Conservation (phyloP, 2,329 filamentous ascomycete genomes). For the Scedosporium minutisporum region DNA sequence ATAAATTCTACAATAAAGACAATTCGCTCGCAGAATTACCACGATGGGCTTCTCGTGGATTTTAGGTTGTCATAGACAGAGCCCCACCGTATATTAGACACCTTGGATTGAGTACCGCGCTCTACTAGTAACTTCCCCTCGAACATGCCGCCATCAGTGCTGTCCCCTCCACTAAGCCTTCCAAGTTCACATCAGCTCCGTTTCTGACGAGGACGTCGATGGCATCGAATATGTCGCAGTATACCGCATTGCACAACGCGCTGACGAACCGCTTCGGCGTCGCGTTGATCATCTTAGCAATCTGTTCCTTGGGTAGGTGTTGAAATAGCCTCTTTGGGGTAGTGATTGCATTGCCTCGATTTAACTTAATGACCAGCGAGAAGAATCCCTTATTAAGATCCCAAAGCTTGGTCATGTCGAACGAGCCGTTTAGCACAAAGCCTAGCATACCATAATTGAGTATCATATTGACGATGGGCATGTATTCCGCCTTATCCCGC, state of each 20-base stretch:
- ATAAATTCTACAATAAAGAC: no score
- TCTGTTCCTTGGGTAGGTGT: conserved; percentile 3
- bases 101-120: neutral
- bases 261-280: neutral
- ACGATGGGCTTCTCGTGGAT: no score
- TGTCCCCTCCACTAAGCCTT: conserved; percentile 10
- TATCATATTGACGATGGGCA: conserved; percentile 7
- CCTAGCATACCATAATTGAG: conserved; percentile 80
- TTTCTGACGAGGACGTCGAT: conserved; percentile 8
- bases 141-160: conserved; percentile 11
- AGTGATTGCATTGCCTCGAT: neutral
- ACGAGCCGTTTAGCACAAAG: conserved; percentile 76
- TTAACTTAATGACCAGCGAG: conserved; percentile 5
- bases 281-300: conserved; percentile 1
- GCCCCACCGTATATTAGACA: no score
- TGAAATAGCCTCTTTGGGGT: conserved; percentile 2
- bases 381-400: no score
- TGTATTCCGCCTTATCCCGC: conserved; percentile 6
- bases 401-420: conserved; percentile 7
- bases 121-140: conserved; percentile 7
- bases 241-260: neutral
- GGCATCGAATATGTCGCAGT: conserved; percentile 4
- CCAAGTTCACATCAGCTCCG: conserved; percentile 7
- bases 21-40: no score
- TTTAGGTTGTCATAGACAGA: no score